Percentiles rank a stretch among this genome's conserved stretches.
phyloP scores from a whole-genome alignment of 2,329 filamentous ascomycete genomes.

The Talaromyces sp. region DNA sequence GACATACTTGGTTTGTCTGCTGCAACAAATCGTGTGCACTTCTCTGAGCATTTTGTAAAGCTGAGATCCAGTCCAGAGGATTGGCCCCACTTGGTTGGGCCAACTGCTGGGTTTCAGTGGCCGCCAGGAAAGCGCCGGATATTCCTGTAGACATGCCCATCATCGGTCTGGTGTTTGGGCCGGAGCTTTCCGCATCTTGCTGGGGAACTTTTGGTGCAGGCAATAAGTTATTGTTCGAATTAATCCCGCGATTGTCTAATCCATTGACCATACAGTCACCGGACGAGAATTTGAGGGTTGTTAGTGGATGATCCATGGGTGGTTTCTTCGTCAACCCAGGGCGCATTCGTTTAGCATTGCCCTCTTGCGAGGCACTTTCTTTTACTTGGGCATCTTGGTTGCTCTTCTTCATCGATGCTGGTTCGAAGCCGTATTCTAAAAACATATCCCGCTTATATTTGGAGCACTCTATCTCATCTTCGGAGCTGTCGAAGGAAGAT shows the following conservation, averaged over 20 bases:
- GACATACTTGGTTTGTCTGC: conserved; percentile 34
- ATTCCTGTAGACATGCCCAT: background rate
- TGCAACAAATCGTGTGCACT: conserved; percentile 29
- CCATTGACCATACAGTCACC: background rate
- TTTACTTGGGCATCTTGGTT: background rate
- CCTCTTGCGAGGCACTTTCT: background rate
- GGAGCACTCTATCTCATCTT: conserved; percentile 11
- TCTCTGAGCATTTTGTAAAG: conserved; percentile 21
- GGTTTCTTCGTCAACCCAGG: background rate
- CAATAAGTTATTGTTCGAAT: too few relatives aligned
- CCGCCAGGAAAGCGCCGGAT: background rate
- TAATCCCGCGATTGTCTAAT: background rate
- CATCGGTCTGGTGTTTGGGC: background rate
- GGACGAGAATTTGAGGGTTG: background rate
- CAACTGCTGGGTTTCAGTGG: background rate
- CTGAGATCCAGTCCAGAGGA: conserved; percentile 21
- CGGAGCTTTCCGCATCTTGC: background rate
- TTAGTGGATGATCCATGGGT: background rate
- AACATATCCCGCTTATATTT: conserved; percentile 27
- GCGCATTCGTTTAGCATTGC: background rate
- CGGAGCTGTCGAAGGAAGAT: conserved; percentile 2
- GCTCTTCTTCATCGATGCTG: conserved; percentile 6
- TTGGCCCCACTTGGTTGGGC: conserved; percentile 2
- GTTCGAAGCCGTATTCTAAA: conserved; percentile 22
- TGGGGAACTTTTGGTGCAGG: background rate